Percentiles rank a stretch among this genome's conserved stretches.
Conservation (phyloP, 1,139 yeast genomes). For the Taiozyma sp. region DNA sequence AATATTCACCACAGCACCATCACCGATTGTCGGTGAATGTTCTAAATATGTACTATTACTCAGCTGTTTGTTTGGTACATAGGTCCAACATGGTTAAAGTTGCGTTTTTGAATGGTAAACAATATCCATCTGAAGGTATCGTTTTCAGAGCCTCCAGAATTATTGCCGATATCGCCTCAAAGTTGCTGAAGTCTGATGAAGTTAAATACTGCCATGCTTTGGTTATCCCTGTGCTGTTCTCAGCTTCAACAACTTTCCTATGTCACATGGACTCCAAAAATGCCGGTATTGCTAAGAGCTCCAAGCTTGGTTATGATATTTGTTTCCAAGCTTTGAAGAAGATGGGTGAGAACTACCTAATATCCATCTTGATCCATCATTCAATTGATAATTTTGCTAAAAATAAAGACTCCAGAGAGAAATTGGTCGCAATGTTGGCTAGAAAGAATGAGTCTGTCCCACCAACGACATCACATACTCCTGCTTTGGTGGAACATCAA, state of each 20-base stretch:
- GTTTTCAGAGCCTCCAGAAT: conserved; percentile 83
- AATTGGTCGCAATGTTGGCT: conserved; percentile 15
- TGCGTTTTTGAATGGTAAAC: conserved; percentile 19
- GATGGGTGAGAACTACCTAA: conserved; percentile 40
- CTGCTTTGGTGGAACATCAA: not conserved
- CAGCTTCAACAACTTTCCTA: conserved; percentile 68
- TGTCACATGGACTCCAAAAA: conserved; percentile 67
- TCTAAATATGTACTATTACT: conserved; percentile 68
- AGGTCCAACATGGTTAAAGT: conserved; percentile 50
- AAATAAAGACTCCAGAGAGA: conserved; percentile 18
- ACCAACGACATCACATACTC: conserved; percentile 4
- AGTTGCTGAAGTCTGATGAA: conserved; percentile 47
- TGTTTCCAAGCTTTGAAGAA: conserved; percentile 44
- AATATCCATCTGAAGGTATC: conserved; percentile 60
- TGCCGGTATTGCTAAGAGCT: conserved; percentile 51
- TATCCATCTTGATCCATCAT: conserved; percentile 25
- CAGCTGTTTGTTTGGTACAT: conserved; percentile 65
- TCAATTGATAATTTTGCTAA: conserved; percentile 16
- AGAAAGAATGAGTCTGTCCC: conserved; percentile 9
- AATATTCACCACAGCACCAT: conserved; percentile 52
- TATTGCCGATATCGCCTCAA: conserved; percentile 64
- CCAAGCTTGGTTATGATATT: conserved; percentile 49
- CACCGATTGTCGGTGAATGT: conserved; percentile 57
- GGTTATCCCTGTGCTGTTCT: conserved; percentile 47
- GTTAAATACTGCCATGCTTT: conserved; percentile 52